Percentiles rank a stretch among this genome's conserved stretches.
These are phyloP conservation scores for Phanerochaete sordida DNA, from an alignment of 768 basidiomycete genomes.

Conservation along the genomic window DNA sequence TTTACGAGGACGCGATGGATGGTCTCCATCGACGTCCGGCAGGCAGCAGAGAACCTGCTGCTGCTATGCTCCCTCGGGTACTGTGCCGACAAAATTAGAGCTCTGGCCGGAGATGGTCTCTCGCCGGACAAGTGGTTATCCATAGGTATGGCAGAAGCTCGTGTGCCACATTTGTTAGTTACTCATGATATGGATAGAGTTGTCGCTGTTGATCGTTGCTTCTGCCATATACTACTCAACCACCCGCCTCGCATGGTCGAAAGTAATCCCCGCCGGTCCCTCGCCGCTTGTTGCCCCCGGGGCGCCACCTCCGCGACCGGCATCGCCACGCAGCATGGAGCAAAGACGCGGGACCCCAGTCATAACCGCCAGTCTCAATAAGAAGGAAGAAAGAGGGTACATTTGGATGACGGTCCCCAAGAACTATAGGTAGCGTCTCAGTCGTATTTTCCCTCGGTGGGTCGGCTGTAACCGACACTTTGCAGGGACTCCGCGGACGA, in stretches of 20 bases:
- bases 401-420: slow-evolving; percentile 92
- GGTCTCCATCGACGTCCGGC: slow-evolving; percentile 59
- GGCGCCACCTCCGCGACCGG: slow-evolving; percentile 17
- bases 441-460: neutral
- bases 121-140: slow-evolving; percentile 41
- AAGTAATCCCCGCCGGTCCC: slow-evolving; percentile 14
- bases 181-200: slow-evolving; percentile 37
- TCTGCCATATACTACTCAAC: slow-evolving; percentile 61
- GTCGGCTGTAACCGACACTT: neutral
- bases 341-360: slow-evolving; percentile 33
- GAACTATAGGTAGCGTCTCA: slow-evolving; percentile 62
- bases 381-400: slow-evolving; percentile 58
- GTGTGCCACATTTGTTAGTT: neutral
- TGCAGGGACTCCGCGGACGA: slow-evolving; percentile 78
- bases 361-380: slow-evolving; percentile 19
- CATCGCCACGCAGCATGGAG: slow-evolving; percentile 45
- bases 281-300: slow-evolving; percentile 12
- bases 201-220: slow-evolving; percentile 48
- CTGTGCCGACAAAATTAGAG: slow-evolving; percentile 47
- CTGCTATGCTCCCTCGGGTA: slow-evolving; percentile 61
- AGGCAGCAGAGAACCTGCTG: slow-evolving; percentile 59
- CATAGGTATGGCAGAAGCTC: slow-evolving; percentile 37
- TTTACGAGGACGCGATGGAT: slow-evolving; percentile 37
- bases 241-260: slow-evolving; percentile 50
- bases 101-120: slow-evolving; percentile 25